Percentiles rank a stretch among this genome's conserved stretches.
Evolutionary conservation across 2,329 filamentous ascomycete genomes (phyloP).

Genomic region (Penicillium sp.): DNA sequence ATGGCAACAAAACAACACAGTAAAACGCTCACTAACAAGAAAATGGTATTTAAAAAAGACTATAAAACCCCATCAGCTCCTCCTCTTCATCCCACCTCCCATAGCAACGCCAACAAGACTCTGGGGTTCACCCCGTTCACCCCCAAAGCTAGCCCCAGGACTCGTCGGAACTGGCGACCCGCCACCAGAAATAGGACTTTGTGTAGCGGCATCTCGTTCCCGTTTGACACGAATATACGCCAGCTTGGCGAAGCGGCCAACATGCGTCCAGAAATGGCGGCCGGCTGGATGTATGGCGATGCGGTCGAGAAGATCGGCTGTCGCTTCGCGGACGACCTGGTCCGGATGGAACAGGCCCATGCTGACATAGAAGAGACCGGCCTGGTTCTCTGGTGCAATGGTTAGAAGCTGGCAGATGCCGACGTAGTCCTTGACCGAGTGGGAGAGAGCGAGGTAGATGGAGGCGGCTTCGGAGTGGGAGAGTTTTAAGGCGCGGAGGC

Average conservation of each 20-base stretch:
- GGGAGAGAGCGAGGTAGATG: constrained; percentile 78
- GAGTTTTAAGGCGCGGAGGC: constrained; percentile 77
- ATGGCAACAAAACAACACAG: neutral
- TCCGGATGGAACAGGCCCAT: constrained; percentile 91
- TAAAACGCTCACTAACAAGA: constrained; percentile 6
- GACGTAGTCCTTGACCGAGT: constrained; percentile 74
- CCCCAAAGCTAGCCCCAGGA: constrained; percentile 23
- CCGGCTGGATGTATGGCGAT: constrained; percentile 86
- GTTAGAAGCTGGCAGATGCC: constrained; percentile 81
- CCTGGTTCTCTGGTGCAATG: constrained; percentile 79
- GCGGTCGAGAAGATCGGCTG: constrained; percentile 76
- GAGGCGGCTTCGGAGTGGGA: constrained; percentile 72
- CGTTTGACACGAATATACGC: constrained; percentile 77
- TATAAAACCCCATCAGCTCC: constrained; percentile 22
- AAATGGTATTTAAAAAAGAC: neutral
- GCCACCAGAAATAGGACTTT: constrained; percentile 25
- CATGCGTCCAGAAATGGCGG: constrained; percentile 82
- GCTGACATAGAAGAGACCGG: constrained; percentile 85
- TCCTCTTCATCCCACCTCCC: constrained; percentile 25
- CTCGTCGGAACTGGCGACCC: constrained; percentile 13
- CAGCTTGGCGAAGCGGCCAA: constrained; percentile 85
- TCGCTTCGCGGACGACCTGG: constrained; percentile 70
- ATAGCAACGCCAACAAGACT: constrained; percentile 40
- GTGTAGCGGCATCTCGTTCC: constrained; percentile 47
- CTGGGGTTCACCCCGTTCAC: constrained; percentile 33